Conservation (phyloP, 2,329 filamentous ascomycete genomes). For the Teratosphaeria zuluensis region DNA sequence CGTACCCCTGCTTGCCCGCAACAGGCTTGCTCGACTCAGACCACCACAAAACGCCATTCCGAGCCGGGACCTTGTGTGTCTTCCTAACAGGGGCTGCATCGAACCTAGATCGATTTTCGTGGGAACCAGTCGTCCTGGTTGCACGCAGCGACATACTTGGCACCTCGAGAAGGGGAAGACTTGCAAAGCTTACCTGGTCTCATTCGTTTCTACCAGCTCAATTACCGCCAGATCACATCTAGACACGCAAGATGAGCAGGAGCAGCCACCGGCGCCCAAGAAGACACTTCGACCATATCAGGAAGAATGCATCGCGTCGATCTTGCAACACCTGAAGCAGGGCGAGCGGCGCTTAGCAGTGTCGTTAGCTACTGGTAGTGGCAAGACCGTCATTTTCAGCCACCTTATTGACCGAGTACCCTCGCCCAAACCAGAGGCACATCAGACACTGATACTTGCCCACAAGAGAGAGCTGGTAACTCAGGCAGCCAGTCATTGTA, state of each 20-base stretch:
- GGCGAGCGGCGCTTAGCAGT: slow-evolving; percentile 72
- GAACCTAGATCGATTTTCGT: neutral
- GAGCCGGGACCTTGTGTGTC: neutral
- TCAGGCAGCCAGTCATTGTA: slow-evolving; percentile 82
- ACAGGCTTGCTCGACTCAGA: neutral
- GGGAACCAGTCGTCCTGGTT: neutral
- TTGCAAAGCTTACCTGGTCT: neutral
- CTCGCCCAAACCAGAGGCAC: slow-evolving; percentile 46
- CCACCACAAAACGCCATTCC: neutral
- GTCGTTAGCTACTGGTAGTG: slow-evolving; percentile 76
- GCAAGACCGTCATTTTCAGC: slow-evolving; percentile 94
- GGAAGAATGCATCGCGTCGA: slow-evolving; percentile 76
- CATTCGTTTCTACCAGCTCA: neutral
- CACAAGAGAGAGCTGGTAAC: slow-evolving; percentile 90
- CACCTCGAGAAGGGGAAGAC: neutral
- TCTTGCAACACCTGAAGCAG: slow-evolving; percentile 54
- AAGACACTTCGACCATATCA: slow-evolving; percentile 64
- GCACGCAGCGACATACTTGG: neutral
- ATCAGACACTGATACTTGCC: slow-evolving; percentile 80
- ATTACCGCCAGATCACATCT: neutral
- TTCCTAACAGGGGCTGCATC: neutral
- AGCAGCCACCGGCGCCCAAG: neutral
- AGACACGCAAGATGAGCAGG: neutral
- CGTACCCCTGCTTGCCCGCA: neutral
- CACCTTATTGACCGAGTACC: slow-evolving; percentile 75